phyloP scores from a whole-genome alignment of 768 basidiomycete genomes.

The Porphyrellus cyaneotinctus region DNA sequence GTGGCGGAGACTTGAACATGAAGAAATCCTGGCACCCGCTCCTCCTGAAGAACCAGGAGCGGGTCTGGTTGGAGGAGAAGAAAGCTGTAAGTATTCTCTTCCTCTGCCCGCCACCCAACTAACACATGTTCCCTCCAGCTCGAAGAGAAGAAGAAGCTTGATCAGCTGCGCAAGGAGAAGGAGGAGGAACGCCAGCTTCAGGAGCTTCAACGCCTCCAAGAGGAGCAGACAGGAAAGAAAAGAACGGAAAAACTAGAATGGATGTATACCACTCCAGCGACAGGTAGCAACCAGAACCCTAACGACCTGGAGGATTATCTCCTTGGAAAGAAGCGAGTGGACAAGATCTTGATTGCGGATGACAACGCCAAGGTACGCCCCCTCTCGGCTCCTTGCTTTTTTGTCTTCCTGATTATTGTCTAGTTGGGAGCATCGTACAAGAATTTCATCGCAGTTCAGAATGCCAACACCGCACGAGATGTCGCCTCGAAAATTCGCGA shows the following conservation, averaged over 20 bases:
- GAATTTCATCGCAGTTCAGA: constrained; percentile 91
- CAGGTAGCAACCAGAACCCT: constrained; percentile 78
- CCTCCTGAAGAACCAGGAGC: constrained; percentile 96
- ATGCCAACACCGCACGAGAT: constrained; percentile 87
- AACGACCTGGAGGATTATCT: constrained; percentile 97
- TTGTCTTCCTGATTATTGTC: constrained; percentile 8
- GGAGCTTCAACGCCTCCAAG: constrained; percentile 92
- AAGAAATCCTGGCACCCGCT: constrained; percentile 99
- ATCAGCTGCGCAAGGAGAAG: constrained; percentile 94
- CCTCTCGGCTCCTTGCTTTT: neutral
- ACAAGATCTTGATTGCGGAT: constrained; percentile 88
- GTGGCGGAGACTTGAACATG: constrained; percentile 98
- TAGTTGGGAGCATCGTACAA: constrained; percentile 85
- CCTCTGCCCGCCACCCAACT: neutral
- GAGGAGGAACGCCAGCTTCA: constrained; percentile 97
- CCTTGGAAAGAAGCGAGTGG: constrained; percentile 95
- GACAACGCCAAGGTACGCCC: constrained; percentile 79
- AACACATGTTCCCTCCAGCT: constrained; percentile 49
- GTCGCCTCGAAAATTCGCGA: constrained; percentile 92
- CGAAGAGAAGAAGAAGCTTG: constrained; percentile 97
- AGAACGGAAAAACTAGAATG: constrained; percentile 93
- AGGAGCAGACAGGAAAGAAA: constrained; percentile 93
- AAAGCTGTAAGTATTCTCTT: constrained; percentile 63
- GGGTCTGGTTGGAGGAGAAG: constrained; percentile 99
- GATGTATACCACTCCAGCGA: constrained; percentile 99